Percentiles rank a stretch among this genome's conserved stretches.
phyloP scores from a whole-genome alignment of 1,284 basidiomycete species.

The Mycosarcoma mackinlayi region DNA sequence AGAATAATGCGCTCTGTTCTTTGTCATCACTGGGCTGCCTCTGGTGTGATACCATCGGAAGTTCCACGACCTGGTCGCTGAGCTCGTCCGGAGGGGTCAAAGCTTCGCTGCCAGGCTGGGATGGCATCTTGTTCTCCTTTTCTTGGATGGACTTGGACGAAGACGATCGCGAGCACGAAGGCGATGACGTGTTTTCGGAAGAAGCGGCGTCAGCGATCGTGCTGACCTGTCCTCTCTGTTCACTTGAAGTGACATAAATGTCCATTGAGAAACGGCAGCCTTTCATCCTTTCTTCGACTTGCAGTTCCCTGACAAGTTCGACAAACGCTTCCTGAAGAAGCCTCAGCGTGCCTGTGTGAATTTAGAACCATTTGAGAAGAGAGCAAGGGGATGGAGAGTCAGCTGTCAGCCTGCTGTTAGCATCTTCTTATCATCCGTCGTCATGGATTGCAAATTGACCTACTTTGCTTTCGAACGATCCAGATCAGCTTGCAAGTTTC shows the following conservation, averaged over 20 bases:
- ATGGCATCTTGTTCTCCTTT: neutral
- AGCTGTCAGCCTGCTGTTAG: neutral
- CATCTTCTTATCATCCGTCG: neutral
- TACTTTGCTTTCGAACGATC: slow-evolving; percentile 41
- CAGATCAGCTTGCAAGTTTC: slow-evolving; percentile 42
- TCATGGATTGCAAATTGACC: slow-evolving; percentile 11
- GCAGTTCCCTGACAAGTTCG: slow-evolving; percentile 11
- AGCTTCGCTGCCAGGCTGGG: neutral
- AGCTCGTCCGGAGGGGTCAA: slow-evolving; percentile 7
- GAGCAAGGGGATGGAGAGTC: no score
- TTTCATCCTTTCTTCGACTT: neutral
- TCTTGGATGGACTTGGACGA: slow-evolving; percentile 9
- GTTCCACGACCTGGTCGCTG: neutral
- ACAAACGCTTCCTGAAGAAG: slow-evolving; percentile 15
- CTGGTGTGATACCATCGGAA: slow-evolving; percentile 1
- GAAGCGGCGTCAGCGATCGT: neutral
- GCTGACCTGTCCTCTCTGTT: neutral
- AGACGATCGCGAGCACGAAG: neutral
- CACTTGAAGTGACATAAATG: slow-evolving; percentile 31
- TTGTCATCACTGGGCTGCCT: neutral
- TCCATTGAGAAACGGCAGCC: slow-evolving; percentile 18
- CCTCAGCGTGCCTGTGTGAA: slow-evolving; percentile 10
- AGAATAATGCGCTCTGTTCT: neutral
- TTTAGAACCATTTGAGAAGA: no score
- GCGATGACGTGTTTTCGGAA: neutral